Evolutionary conservation across 306 rosid species (phyloP), one percentile per base, ranked within the genome.

Genomic region (Begonia fuchsioides): DNA sequence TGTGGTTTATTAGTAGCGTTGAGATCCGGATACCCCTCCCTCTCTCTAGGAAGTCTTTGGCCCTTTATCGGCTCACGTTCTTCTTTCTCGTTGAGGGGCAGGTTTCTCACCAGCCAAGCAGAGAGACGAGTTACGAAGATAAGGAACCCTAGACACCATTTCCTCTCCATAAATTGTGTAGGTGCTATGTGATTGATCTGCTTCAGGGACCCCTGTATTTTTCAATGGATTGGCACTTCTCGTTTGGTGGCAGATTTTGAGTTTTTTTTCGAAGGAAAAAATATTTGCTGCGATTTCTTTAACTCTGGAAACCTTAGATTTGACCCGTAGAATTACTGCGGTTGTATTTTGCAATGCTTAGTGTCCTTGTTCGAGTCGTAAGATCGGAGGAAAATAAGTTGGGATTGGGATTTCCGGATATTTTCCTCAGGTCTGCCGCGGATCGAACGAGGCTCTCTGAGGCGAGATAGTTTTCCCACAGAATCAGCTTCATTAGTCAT

Each of bases 51-150:
- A 26, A 26, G 0, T 4, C 77, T 67, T 74, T 76, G 80, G 64
- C 69, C 79, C 87, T 26, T 79, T 88, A 72, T 76, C 94, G 80
- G 55, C 75, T 79, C 83, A 61, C 70, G 71, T 74, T 72, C 79
- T 74, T 68, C 66, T 76, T 78, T 76, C 78, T 83, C 68, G 72
- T 63, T 60, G 71, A 70, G 50, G 64, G 64, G 63, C 66, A 63
- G 75, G 67, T 26, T 26, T 67, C 78, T 75, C 71, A 64, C 74
- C 76, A 26, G 35, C 35, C 35, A 26, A 26, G 35, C 35, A 5
- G 68, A 56, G 43, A 15, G 47, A 6, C 43, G 49, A 61, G 41
- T 54, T 65, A 53, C 32, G 67, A 44, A 45, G 60, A 47, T 39
- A 64, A 17, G 61, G 62, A 64, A 63, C 64, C 18, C 64, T 68